Evolutionary conservation across 805 yeast genomes (phyloP), one percentile per base, ranked within the genome.

Genomic region (Lipomyces lipofer): DNA sequence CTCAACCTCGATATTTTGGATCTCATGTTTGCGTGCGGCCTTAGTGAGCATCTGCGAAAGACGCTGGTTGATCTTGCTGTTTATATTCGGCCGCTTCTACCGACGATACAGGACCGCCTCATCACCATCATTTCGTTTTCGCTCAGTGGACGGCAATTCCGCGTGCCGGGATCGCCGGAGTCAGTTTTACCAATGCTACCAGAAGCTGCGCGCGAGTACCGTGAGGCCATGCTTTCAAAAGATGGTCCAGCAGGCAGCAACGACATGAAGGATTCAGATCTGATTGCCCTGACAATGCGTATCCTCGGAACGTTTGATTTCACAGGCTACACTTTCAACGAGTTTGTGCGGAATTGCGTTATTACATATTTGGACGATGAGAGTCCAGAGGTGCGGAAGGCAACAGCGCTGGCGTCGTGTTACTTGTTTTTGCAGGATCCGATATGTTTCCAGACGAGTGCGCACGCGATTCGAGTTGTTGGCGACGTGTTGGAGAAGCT

Each of bases 101-200:
- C 83, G 2, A 76, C 83, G 2, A 85, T 92, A 19, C 85, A 86
- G 64, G 84, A 82, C 49, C 81, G 86, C 56, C 72, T 90, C 21
- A 74, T 92, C 42, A 85, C 86, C 59, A 74, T 84, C 8, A 74
- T 92, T 29, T 85, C 95, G 61, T 76, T 78, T 47, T 88, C 88
- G 10, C 74, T 92, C 27, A 85, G 94, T 1, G 97, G 98, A 1
- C 83, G 82, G 56, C 79, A 81, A 7, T 92, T 87, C 67, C 81
- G 79, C 50, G 87, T 86, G 39, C 96, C 97, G 0, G 97, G 96
- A 0, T 82, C 94, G 13, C 96, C 96, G 2, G 82, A 80, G 58
- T 82, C 84, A 22, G 73, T 78, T 27, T 52, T 50, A 15, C 66
- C 66, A 10, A 63, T 69, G 44, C 60, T 66, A 5, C 64, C 66